Base-by-base conservation (phyloP, 371 early-diverging fungal species). In the Apophysomyces trapeziformis region DNA sequence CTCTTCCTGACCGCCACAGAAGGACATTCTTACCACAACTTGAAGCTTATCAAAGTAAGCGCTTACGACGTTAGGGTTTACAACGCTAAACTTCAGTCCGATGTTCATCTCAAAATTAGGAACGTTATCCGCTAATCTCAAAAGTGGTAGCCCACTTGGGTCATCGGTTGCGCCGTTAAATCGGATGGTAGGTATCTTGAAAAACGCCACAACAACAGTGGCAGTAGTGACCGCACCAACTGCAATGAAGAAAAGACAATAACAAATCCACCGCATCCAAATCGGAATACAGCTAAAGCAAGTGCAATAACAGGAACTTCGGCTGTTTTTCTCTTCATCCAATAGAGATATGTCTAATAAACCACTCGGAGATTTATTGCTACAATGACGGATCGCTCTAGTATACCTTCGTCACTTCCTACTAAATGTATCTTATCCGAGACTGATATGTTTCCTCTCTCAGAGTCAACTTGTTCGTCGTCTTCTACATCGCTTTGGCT, bases 41-140 rank as follows among this genome's bases (percentile, higher is more conserved):
- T 64, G 66, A 44, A 80, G 70, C 0, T 72, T 68, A 38, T 75
- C 75, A 65, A 80, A 74, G 2, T 65, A 62, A 35, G 68, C 67
- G 35, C 76, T 70, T 60, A 73, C 78, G 8, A 80, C 36, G 39
- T 80, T 80, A 12, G 75, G 70, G 60, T 80, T 80, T 1, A 70
- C 61, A 11, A 77, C 69, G 32, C 70, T 69, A 45, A 80, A 70
- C 32, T 73, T 68, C 18, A 80, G 61, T 0, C 78, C 80, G 0
- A 68, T 39, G 26, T 66, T 60, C 7, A 66, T 47, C 14, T 37
- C 43, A 47, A 61, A 61, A 0, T 35, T 32, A 11, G 7, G 45
- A 11, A 41, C 18, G 8, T 44, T 44, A 45, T 61, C 46, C 9
- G 18, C 47, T 61, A 12, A 43, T 26, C 32, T 26, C 32, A 60